These are phyloP conservation scores for Periglandula ipomoeae DNA, from an alignment of 2,329 filamentous ascomycete species.

Conservation along the genomic window DNA sequence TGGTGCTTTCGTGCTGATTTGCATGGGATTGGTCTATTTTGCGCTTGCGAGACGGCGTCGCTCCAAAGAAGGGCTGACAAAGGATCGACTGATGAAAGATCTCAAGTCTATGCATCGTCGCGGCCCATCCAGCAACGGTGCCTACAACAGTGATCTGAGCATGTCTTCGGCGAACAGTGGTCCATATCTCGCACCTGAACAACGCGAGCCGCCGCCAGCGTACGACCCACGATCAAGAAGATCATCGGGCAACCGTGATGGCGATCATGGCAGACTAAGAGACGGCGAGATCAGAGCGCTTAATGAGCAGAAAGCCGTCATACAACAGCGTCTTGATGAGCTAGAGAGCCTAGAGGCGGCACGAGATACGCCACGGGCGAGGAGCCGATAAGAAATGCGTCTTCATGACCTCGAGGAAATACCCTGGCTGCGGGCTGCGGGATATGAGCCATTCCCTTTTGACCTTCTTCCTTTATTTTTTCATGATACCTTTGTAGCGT, in stretches of 20 bases:
- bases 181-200: background rate
- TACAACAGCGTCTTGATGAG: constrained; percentile 26
- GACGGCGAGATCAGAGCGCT: constrained; percentile 23
- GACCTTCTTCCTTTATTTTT: background rate
- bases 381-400: background rate
- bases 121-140: background rate
- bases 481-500: constrained; percentile 6
- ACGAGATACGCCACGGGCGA: background rate
- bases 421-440: background rate
- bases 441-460: background rate
- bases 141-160: constrained; percentile 1
- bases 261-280: constrained; percentile 11
- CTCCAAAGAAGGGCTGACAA: constrained; percentile 11
- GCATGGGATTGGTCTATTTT: constrained; percentile 17
- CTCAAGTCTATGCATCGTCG: constrained; percentile 7
- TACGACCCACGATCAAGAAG: constrained; percentile 20
- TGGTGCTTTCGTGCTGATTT: constrained; percentile 19
- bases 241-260: constrained; percentile 15
- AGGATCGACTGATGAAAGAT: constrained; percentile 8
- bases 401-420: background rate
- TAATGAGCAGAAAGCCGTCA: constrained; percentile 24
- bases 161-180: background rate
- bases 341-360: constrained; percentile 14
- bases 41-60: constrained; percentile 17
- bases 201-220: constrained; percentile 21